Evolutionary conservation across 2,329 filamentous ascomycete species (phyloP).

Genomic region (Coleophoma crateriformis): DNA sequence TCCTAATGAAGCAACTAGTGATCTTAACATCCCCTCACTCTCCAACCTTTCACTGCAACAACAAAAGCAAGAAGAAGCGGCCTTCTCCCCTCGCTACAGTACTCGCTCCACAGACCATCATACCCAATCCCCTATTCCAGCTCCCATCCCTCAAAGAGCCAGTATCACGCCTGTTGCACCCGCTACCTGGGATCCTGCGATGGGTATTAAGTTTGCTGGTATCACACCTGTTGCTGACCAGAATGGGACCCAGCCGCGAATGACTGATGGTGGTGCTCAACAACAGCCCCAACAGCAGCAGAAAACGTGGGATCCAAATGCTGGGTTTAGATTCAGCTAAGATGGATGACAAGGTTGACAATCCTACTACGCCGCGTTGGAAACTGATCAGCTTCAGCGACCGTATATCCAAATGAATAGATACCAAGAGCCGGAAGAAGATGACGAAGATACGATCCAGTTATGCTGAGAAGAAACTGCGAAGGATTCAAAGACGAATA

Average conservation of each 20-base stretch:
- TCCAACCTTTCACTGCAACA: slow-evolving; percentile 13
- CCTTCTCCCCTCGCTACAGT: slow-evolving; percentile 9
- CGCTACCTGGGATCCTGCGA: slow-evolving; percentile 72
- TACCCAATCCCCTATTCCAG: slow-evolving; percentile 33
- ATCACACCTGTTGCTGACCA: not conserved
- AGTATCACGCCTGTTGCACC: slow-evolving; percentile 40
- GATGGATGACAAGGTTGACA: too few species aligned
- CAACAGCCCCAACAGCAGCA: slow-evolving; percentile 4
- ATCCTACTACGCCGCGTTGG: too few species aligned
- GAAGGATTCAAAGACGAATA: too few species aligned
- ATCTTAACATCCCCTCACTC: slow-evolving; percentile 5
- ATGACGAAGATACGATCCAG: too few species aligned
- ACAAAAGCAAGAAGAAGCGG: slow-evolving; percentile 14
- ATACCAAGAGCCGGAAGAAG: too few species aligned
- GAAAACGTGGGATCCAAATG: slow-evolving; percentile 22
- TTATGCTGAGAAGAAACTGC: too few species aligned
- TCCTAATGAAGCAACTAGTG: slow-evolving; percentile 15
- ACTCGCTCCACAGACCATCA: slow-evolving; percentile 5
- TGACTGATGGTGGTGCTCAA: not conserved
- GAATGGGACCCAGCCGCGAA: slow-evolving; percentile 15
- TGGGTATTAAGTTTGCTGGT: slow-evolving; percentile 73
- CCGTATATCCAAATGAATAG: too few species aligned
- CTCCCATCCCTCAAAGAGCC: slow-evolving; percentile 40
- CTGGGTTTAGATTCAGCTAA: slow-evolving; percentile 23
- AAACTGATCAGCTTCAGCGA: too few species aligned